A percentile compares a stretch with the other conserved stretches of the same genome.
Evolutionary conservation across 768 basidiomycete species (phyloP).

Genomic region (Astraeus odoratus): DNA sequence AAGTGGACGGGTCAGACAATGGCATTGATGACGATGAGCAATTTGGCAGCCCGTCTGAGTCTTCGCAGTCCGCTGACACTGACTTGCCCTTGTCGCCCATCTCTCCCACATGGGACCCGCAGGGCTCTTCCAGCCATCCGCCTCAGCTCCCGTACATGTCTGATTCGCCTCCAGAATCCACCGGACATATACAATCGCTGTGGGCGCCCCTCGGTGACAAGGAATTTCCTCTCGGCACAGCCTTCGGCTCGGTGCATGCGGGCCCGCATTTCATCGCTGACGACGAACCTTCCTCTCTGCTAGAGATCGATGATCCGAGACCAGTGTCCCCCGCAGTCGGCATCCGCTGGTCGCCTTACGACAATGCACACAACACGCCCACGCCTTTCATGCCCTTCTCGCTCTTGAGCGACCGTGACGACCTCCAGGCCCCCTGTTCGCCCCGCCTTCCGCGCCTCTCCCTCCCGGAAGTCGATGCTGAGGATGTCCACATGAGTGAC

Average conservation of each 20-base stretch:
- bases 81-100: slow-evolving; percentile 27
- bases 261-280: slow-evolving; percentile 11
- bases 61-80: slow-evolving; percentile 10
- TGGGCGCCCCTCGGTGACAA: slow-evolving; percentile 10
- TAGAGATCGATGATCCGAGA: slow-evolving; percentile 15
- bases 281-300: slow-evolving; percentile 15
- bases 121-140: slow-evolving; percentile 4
- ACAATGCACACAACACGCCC: slow-evolving; percentile 7
- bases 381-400: slow-evolving; percentile 10
- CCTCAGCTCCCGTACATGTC: slow-evolving; percentile 11
- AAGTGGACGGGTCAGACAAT: slow-evolving; percentile 10
- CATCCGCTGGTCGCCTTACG: slow-evolving; percentile 16
- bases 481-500: slow-evolving; percentile 18
- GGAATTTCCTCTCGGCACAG: slow-evolving; percentile 4
- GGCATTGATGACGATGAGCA: slow-evolving; percentile 18
- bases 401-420: slow-evolving; percentile 20
- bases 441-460: slow-evolving; percentile 25
- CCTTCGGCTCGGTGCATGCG: background rate
- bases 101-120: slow-evolving; percentile 28
- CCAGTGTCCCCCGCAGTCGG: slow-evolving; percentile 15
- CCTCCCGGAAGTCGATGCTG: slow-evolving; percentile 27
- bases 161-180: slow-evolving; percentile 12
- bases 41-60: slow-evolving; percentile 7
- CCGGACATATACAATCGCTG: slow-evolving; percentile 13
- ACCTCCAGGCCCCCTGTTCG: slow-evolving; percentile 20